Evolutionary conservation across 805 yeast species (phyloP), one percentile per base, ranked within the genome.

Genomic region (Saturnispora sekii): DNA sequence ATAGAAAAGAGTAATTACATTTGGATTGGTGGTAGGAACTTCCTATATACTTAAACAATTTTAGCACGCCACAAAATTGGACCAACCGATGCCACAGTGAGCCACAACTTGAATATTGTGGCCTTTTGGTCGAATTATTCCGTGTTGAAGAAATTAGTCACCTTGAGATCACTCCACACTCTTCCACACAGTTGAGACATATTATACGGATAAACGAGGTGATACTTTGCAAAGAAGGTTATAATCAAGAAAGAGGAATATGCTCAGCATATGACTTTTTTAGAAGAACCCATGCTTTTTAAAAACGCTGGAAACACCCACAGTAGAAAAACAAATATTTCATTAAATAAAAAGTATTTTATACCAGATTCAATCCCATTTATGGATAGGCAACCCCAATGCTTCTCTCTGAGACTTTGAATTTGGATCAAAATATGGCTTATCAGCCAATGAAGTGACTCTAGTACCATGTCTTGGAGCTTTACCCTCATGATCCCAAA

Each of bases 401-500:
- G 49, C 47, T 21, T 43, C 47, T 43, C 49, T 47, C 32, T 47
- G 47, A 21, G 47, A 47, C 18, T 47, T 47, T 1, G 47, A 72
- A 2, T 62, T 53, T 15, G 69, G 66, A 53, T 74, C 77, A 55
- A 69, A 76, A 60, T 47, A 68, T 2, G 81, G 82, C 41, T 61
- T 57, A 49, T 76, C 80, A 15, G 77, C 81, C 46, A 76, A 67
- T 0, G 79, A 59, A 0, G 76, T 71, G 32, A 70, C 74, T 53
- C 81, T 70, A 2, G 74, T 69, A 39, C 76, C 79, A 49, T 74
- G 80, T 61, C 77, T 64, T 21, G 69, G 61, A 35, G 61, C 67
- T 35, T 35, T 59, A 14, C 68, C 68, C 36, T 54, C 56, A 41
- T 72, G 66, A 52, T 69, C 74, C 67, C 68, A 63, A 17, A 68